Conservation (phyloP, 2,329 filamentous ascomycete species). For the Cercospora nicotianae region DNA sequence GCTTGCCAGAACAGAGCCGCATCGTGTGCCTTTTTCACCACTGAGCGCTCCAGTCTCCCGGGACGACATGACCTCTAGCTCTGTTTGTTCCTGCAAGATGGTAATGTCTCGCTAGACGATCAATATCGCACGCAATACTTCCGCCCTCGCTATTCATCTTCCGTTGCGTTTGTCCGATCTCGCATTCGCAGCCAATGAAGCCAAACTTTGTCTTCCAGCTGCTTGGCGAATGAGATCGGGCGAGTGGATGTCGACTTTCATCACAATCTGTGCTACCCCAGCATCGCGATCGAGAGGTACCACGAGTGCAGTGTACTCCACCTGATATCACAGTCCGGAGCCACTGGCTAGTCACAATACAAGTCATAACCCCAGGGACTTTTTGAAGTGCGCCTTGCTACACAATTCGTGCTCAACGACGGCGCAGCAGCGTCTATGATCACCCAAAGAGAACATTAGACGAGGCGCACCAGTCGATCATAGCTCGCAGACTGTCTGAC, state of each 20-base stretch:
- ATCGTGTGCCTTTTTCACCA: background rate
- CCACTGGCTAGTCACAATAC: background rate
- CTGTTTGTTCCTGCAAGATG: background rate
- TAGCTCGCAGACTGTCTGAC: background rate
- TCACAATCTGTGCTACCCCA: background rate
- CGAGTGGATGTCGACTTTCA: background rate
- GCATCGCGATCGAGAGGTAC: background rate
- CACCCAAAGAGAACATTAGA: background rate
- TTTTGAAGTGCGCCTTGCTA: background rate
- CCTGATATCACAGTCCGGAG: background rate
- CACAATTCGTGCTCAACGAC: background rate
- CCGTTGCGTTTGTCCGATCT: constrained; percentile 1
- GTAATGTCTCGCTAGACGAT: background rate
- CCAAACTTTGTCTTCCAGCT: background rate
- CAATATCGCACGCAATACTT: background rate
- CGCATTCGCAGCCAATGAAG: background rate
- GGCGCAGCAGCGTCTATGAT: background rate
- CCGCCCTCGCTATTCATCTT: background rate
- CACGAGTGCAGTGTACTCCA: background rate
- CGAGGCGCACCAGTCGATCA: background rate
- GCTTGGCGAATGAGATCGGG: background rate
- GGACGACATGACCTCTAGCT: background rate
- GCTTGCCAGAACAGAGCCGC: background rate
- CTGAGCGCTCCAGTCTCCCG: background rate
- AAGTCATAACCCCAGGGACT: background rate